Conservation (phyloP, 768 basidiomycete species). For the Collybiopsis confluens region DNA sequence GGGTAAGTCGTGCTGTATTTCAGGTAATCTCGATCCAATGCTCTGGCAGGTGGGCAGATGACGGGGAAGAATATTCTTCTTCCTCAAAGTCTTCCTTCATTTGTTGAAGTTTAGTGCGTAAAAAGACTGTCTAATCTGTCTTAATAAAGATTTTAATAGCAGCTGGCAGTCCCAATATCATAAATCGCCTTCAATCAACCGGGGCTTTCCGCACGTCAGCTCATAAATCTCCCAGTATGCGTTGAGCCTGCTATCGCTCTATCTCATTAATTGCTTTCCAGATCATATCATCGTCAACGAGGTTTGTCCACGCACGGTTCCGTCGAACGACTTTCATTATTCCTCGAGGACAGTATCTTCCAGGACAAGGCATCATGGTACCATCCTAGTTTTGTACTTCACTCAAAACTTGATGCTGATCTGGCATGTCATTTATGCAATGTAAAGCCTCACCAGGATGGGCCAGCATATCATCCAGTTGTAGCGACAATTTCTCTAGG, state of each 20-base stretch:
- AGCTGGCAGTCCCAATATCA: slow-evolving; percentile 66
- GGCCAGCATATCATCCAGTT: slow-evolving; percentile 80
- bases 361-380: slow-evolving; percentile 94
- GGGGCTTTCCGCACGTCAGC: slow-evolving; percentile 61
- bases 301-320: slow-evolving; percentile 32
- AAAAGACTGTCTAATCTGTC: slow-evolving; percentile 5
- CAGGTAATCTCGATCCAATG: slow-evolving; percentile 7
- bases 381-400: slow-evolving; percentile 14
- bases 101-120: slow-evolving; percentile 62
- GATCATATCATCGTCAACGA: slow-evolving; percentile 89
- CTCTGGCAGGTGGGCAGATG: slow-evolving; percentile 63
- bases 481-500: slow-evolving; percentile 90
- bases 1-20: slow-evolving; percentile 38
- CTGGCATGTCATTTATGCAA: background rate
- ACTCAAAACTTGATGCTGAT: background rate
- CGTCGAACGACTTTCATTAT: slow-evolving; percentile 12
- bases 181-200: slow-evolving; percentile 62
- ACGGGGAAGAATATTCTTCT: slow-evolving; percentile 66
- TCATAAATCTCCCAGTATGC: slow-evolving; percentile 53
- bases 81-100: slow-evolving; percentile 65
- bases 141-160: slow-evolving; percentile 1
- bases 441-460: slow-evolving; percentile 85
- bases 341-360: slow-evolving; percentile 52
- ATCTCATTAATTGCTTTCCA: background rate
- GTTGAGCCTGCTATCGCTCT: background rate